phyloP scores from a whole-genome alignment of 2,329 filamentous ascomycete genomes.

The Phialemoniopsis sp. region DNA sequence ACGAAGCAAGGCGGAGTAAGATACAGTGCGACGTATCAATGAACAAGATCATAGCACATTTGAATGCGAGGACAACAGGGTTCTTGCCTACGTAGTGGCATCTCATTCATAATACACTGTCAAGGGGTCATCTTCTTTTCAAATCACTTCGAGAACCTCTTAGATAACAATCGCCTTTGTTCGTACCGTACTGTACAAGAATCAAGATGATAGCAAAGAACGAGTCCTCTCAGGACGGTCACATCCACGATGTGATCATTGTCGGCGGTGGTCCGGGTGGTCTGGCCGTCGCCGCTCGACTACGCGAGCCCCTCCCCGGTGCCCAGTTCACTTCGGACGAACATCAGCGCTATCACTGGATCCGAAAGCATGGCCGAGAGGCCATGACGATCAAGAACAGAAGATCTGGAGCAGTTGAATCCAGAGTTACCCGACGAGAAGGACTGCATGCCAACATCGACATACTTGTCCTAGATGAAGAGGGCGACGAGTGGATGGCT shows the following conservation, averaged over 20 bases:
- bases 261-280: conserved; percentile 73
- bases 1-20: too few species aligned
- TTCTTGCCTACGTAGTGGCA: too few species aligned
- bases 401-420: background rate
- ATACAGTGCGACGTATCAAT: too few species aligned
- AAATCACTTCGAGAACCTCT: too few species aligned
- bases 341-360: conserved; percentile 77
- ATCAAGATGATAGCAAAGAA: too few species aligned
- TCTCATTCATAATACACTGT: too few species aligned
- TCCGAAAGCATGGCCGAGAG: conserved; percentile 55
- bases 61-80: too few species aligned
- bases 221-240: conserved; percentile 4
- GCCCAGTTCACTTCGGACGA: conserved; percentile 82
- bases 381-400: conserved; percentile 54
- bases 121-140: too few species aligned
- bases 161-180: too few species aligned
- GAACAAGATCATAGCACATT: too few species aligned
- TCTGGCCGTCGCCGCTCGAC: conserved; percentile 67
- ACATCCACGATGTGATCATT: conserved; percentile 63
- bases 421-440: too few species aligned
- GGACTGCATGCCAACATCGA: conserved; percentile 18
- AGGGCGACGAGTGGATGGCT: conserved; percentile 61
- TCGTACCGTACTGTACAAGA: too few species aligned
- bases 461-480: conserved; percentile 65
- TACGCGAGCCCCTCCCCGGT: conserved; percentile 69